A percentile compares a stretch with the other conserved stretches of the same genome.
phyloP scores from a whole-genome alignment of 2,329 filamentous ascomycete species.

The Aspergillus eucalypticola region DNA sequence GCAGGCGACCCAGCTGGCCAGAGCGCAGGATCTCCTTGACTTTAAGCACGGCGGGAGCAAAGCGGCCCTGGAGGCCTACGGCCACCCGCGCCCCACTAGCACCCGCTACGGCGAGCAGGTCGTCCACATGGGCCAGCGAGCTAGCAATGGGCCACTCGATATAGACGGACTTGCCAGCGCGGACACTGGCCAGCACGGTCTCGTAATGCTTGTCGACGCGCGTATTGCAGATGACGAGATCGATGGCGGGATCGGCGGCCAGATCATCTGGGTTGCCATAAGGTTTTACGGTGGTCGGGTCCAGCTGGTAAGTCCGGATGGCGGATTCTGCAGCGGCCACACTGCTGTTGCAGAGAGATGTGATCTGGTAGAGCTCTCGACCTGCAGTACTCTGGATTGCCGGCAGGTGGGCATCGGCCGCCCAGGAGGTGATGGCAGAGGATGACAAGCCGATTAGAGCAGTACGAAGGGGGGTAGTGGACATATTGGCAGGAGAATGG shows the following conservation, averaged over 20 bases:
- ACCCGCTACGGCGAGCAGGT: constrained; percentile 42
- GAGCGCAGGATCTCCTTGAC: constrained; percentile 48
- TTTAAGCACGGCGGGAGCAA: constrained; percentile 48
- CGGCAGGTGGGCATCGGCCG: constrained; percentile 13
- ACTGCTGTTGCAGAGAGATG: constrained; percentile 15
- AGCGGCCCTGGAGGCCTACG: constrained; percentile 55
- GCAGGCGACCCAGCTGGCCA: constrained; percentile 53
- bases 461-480: constrained; percentile 7
- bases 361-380: constrained; percentile 7
- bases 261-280: constrained; percentile 49
- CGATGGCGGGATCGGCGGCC: constrained; percentile 52
- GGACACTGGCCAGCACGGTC: constrained; percentile 50
- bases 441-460: constrained; percentile 15
- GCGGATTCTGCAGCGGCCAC: constrained; percentile 11
- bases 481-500: neutral
- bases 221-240: constrained; percentile 55
- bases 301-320: constrained; percentile 42
- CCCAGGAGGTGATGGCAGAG: constrained; percentile 10
- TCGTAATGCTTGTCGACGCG: constrained; percentile 56
- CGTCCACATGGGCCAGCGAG: constrained; percentile 42
- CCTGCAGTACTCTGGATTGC: constrained; percentile 5
- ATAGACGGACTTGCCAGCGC: constrained; percentile 56
- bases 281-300: constrained; percentile 42
- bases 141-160: constrained; percentile 62
- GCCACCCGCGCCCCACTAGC: constrained; percentile 42